Evolutionary conservation across 352 stramenopile genomes (phyloP).

Genomic region (Achlya hypogyna): DNA sequence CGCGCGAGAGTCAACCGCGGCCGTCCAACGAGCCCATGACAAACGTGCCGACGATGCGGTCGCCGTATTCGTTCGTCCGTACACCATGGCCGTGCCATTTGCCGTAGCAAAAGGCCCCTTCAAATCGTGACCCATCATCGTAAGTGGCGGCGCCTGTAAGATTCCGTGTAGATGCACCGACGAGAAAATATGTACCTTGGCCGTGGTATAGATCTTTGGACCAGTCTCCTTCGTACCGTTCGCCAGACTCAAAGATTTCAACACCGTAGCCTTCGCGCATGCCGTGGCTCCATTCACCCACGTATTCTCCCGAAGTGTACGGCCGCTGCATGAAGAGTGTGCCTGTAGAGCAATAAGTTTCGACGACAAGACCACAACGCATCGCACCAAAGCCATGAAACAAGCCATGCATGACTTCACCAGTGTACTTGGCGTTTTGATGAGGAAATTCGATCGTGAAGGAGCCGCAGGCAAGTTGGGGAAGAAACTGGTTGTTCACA

Average conservation of each 20-base stretch:
- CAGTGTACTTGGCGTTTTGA: conserved; percentile 42
- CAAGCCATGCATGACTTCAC: conserved; percentile 40
- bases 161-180: background rate
- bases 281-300: conserved; percentile 76
- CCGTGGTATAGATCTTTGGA: conserved; percentile 52
- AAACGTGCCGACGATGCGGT: conserved; percentile 52
- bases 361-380: background rate
- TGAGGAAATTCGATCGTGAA: conserved; percentile 46
- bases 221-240: conserved; percentile 78
- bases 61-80: conserved; percentile 45
- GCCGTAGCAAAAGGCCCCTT: conserved; percentile 50
- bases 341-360: conserved; percentile 3
- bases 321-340: conserved; percentile 49
- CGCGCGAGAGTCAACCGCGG: background rate
- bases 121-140: conserved; percentile 54
- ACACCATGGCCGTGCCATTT: conserved; percentile 65
- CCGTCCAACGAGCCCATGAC: conserved; percentile 48
- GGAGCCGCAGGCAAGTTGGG: conserved; percentile 47
- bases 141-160: conserved; percentile 46
- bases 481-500: conserved; percentile 79
- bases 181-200: conserved; percentile 15
- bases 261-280: conserved; percentile 73
- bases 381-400: conserved; percentile 53
- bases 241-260: conserved; percentile 59
- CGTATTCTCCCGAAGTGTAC: conserved; percentile 60